A percentile compares a stretch with the other conserved stretches of the same genome.
These are phyloP conservation scores for Asterophora lycoperdoides DNA, from an alignment of 768 basidiomycete species.

Conservation along the genomic window DNA sequence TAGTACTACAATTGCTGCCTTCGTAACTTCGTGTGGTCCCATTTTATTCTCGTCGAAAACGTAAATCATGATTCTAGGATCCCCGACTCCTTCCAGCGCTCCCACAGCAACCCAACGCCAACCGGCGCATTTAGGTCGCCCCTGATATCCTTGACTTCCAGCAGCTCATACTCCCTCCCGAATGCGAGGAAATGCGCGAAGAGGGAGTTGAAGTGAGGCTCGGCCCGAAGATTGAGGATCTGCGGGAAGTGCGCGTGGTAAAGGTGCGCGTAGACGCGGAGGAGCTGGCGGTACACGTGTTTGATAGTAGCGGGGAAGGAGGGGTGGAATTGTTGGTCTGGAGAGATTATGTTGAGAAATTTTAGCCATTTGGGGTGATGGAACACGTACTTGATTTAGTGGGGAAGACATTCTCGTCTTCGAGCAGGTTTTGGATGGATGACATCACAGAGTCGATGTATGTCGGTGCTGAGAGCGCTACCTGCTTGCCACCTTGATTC, in stretches of 20 bases:
- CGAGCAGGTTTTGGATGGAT: slow-evolving; percentile 89
- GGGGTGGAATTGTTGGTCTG: slow-evolving; percentile 83
- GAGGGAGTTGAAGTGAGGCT: slow-evolving; percentile 94
- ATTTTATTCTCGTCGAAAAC: too few relatives aligned
- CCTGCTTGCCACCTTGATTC: slow-evolving; percentile 84
- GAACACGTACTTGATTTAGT: slow-evolving; percentile 79
- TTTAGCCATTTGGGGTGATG: not conserved
- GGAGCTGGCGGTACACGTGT: slow-evolving; percentile 93
- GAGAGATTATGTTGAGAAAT: not conserved
- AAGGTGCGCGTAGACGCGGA: slow-evolving; percentile 95
- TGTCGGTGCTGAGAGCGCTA: slow-evolving; percentile 86
- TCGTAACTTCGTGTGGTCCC: too few relatives aligned
- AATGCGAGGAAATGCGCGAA: slow-evolving; percentile 98
- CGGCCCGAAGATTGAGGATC: slow-evolving; percentile 88
- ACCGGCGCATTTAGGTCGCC: slow-evolving; percentile 58
- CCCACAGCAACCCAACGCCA: slow-evolving; percentile 78
- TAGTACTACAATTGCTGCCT: not conserved
- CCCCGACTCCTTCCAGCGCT: slow-evolving; percentile 88
- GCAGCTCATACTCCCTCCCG: slow-evolving; percentile 86
- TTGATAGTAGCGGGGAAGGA: slow-evolving; percentile 87
- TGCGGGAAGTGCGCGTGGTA: slow-evolving; percentile 92
- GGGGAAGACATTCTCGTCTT: slow-evolving; percentile 93
- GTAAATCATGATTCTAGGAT: slow-evolving; percentile 31
- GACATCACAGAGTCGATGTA: slow-evolving; percentile 99
- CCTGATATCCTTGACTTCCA: slow-evolving; percentile 86